phyloP scores from a whole-genome alignment of 2,329 filamentous ascomycete species.

The Aspergillus pseudoviridinutans region DNA sequence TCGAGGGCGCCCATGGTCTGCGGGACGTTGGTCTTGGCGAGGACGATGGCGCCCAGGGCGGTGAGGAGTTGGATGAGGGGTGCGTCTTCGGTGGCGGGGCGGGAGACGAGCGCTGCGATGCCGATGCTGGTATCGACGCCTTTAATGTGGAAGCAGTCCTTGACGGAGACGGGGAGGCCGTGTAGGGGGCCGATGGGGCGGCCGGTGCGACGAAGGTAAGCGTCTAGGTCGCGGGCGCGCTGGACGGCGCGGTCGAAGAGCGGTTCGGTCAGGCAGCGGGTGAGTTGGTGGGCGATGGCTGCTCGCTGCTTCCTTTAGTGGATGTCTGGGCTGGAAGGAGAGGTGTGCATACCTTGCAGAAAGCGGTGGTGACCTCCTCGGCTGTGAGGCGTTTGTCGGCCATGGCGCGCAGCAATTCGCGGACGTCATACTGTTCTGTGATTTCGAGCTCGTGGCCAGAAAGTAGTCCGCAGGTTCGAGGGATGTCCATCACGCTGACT shows the following conservation, averaged over 20 bases:
- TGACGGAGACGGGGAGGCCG: conserved; percentile 55
- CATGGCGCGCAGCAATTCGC: conserved; percentile 35
- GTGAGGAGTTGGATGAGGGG: conserved; percentile 57
- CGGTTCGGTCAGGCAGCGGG: conserved; percentile 50
- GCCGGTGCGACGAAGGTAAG: conserved; percentile 36
- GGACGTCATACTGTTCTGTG: conserved; percentile 51
- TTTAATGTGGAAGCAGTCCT: conserved; percentile 43
- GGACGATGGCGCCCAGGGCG: conserved; percentile 61
- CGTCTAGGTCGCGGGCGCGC: conserved; percentile 48
- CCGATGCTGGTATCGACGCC: conserved; percentile 54
- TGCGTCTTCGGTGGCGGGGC: conserved; percentile 55
- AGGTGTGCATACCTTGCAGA: conserved; percentile 44
- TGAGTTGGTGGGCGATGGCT: conserved; percentile 39
- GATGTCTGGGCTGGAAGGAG: too few relatives aligned
- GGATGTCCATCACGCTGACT: conserved; percentile 46
- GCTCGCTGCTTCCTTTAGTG: conserved; percentile 22
- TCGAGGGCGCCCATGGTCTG: conserved; percentile 55
- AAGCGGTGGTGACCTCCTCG: conserved; percentile 50
- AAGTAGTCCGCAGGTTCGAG: conserved; percentile 51
- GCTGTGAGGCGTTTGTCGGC: conserved; percentile 32
- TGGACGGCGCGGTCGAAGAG: conserved; percentile 49
- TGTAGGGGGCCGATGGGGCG: conserved; percentile 56
- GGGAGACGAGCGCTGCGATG: conserved; percentile 57
- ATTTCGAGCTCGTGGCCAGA: conserved; percentile 50
- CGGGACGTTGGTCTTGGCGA: conserved; percentile 67